Base-by-base conservation (phyloP, 1,139 yeast genomes). In the Magnusiomyces fungicola region DNA sequence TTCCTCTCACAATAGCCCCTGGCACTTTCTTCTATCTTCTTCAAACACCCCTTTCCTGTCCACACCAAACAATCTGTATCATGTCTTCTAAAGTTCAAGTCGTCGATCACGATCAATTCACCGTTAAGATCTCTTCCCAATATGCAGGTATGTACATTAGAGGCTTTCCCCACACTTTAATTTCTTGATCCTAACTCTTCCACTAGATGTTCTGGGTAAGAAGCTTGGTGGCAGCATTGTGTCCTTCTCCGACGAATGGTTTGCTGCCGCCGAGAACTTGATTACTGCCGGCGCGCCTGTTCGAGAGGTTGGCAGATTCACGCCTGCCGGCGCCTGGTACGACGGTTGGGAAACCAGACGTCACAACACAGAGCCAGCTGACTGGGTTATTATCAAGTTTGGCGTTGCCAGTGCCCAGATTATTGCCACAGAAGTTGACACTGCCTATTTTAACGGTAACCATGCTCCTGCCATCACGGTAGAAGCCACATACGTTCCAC, bases 281-380 rank as follows among this genome's bases (percentile, higher is more conserved):
- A 81, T 88, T 66, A 81, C 85, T 62, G 90, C 96, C 34, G 75
- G 75, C 49, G 74, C 81, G 6, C 95, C 97, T 3, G 76, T 87
- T 51, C 74, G 94, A 61, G 95, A 87, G 61, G 83, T 86, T 22
- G 82, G 89, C 19, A 73, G 76, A 60, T 90, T 87, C 68, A 79
- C 84, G 3, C 83, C 79, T 56, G 79, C 90, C 3, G 97, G 97
- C 49, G 96, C 96, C 4, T 89, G 97, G 96, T 90, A 86, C 64
- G 97, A 90, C 60, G 97, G 97, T 16, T 90, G 97, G 97, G 97
- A 90, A 68, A 89, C 97, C 22, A 76, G 97, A 65, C 78, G 97
- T 68, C 97, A 90, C 72, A 90, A 90, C 67, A 69, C 79, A 1
- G 83, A 74, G 53, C 88, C 80, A 50, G 85, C 87, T 40, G 97